A percentile compares a stretch with the other conserved stretches of the same genome.
Conservation (phyloP, 169 alveolate genomes). For the Eimeria sp. region DNA sequence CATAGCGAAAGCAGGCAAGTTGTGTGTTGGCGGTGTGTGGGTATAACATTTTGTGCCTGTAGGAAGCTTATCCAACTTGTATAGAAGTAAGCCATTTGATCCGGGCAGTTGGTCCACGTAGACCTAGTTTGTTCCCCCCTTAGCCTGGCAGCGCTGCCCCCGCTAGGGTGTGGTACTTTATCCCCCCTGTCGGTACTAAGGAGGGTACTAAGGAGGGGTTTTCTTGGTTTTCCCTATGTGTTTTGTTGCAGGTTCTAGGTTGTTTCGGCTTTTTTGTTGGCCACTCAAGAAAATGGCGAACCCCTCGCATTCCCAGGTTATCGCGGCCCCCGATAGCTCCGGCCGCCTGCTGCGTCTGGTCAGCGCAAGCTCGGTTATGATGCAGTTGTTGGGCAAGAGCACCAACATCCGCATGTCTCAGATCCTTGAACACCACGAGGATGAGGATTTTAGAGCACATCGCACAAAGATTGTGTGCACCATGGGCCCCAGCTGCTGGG, state of each 20-base stretch:
- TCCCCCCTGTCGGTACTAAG: not conserved
- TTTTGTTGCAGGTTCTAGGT: slow-evolving; percentile 19
- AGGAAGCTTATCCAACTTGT: not conserved
- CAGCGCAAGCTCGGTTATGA: slow-evolving; percentile 81
- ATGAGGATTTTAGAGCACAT: slow-evolving; percentile 88
- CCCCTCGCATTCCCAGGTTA: slow-evolving; percentile 59
- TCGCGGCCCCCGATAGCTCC: slow-evolving; percentile 73
- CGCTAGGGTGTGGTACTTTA: not conserved
- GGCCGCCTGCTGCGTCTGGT: slow-evolving; percentile 84
- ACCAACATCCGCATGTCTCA: slow-evolving; percentile 84
- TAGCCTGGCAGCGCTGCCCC: not conserved
- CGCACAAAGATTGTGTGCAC: slow-evolving; percentile 98
- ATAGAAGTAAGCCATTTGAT: slow-evolving; percentile 23
- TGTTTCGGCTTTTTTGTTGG: not conserved
- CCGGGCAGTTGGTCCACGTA: not conserved
- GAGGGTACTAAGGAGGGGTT: not conserved
- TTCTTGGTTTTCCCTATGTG: not conserved
- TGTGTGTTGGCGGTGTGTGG: not conserved
- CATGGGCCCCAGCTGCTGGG: slow-evolving; percentile 98
- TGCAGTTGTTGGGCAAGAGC: slow-evolving; percentile 85
- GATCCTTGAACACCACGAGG: slow-evolving; percentile 79
- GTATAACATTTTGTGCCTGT: not conserved
- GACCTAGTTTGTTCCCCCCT: not conserved
- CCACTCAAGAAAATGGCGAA: slow-evolving; percentile 65
- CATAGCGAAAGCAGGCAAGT: not conserved